phyloP scores from a whole-genome alignment of 2,329 filamentous ascomycete species.

The Domatiomyces catenatus region DNA sequence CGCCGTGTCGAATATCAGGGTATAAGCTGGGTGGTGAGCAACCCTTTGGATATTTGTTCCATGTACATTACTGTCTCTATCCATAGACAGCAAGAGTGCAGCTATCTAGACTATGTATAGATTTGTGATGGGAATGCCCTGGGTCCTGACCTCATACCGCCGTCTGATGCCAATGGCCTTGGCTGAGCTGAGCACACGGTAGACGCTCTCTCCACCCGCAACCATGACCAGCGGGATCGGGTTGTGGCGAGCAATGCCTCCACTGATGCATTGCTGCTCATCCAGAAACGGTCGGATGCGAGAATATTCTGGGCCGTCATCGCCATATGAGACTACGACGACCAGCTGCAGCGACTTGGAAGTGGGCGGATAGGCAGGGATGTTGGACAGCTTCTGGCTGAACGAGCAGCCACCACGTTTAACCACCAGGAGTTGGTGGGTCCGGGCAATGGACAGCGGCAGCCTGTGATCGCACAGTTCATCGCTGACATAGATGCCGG shows the following conservation, averaged over 20 bases:
- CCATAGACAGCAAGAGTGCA: neutral
- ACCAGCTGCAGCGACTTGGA: slow-evolving; percentile 58
- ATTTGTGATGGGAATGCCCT: slow-evolving; percentile 66
- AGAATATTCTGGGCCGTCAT: slow-evolving; percentile 24
- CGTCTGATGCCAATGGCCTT: slow-evolving; percentile 58
- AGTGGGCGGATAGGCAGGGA: slow-evolving; percentile 59
- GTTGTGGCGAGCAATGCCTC: slow-evolving; percentile 52
- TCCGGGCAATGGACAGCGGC: slow-evolving; percentile 34
- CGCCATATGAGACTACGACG: slow-evolving; percentile 54
- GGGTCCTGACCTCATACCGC: slow-evolving; percentile 65
- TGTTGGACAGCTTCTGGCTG: slow-evolving; percentile 63
- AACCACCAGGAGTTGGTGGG: slow-evolving; percentile 65
- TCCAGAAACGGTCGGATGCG: slow-evolving; percentile 59
- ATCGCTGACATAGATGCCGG: slow-evolving; percentile 53
- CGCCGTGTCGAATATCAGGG: slow-evolving; percentile 14
- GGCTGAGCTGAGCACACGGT: slow-evolving; percentile 46
- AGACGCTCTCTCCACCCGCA: slow-evolving; percentile 51
- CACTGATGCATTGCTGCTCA: slow-evolving; percentile 53
- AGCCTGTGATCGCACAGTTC: slow-evolving; percentile 48
- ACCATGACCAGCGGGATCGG: slow-evolving; percentile 75
- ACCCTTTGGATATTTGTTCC: neutral
- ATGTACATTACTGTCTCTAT: neutral
- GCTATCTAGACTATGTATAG: slow-evolving; percentile 47
- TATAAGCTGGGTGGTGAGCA: slow-evolving; percentile 1
- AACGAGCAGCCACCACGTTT: slow-evolving; percentile 74